A percentile compares a stretch with the other conserved stretches of the same genome.
phyloP scores from a whole-genome alignment of 2,329 filamentous ascomycete species.

The Colletotrichum zoysiae region DNA sequence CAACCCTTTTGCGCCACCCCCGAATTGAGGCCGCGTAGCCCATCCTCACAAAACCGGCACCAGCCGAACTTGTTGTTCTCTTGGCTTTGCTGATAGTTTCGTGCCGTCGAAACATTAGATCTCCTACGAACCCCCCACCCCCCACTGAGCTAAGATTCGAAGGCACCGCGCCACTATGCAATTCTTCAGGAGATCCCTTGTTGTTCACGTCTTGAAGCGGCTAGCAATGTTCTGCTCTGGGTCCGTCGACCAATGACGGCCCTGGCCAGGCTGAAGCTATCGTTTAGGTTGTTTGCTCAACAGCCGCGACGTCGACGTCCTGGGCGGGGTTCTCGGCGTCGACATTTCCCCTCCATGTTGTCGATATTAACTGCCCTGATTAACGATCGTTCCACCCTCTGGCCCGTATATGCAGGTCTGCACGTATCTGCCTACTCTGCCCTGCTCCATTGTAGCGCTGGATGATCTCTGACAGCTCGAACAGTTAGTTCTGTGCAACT shows the following conservation, averaged over 20 bases:
- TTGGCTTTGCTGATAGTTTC: neutral
- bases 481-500: neutral
- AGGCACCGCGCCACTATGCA: conserved; percentile 16
- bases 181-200: conserved; percentile 18
- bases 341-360: neutral
- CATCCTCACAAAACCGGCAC: neutral
- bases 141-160: neutral
- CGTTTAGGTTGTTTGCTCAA: conserved; percentile 28
- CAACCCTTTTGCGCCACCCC: neutral
- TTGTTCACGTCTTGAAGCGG: conserved; percentile 11
- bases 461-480: neutral
- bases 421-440: neutral
- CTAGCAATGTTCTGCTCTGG: conserved; percentile 21
- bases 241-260: conserved; percentile 20
- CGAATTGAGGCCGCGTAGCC: neutral
- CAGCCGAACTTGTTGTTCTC: neutral
- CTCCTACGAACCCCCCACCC: neutral
- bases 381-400: neutral
- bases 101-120: neutral
- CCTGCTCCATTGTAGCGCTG: neutral
- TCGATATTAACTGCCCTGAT: neutral
- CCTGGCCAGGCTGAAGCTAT: conserved; percentile 15
- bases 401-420: no score
- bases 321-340: neutral
- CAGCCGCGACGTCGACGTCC: conserved; percentile 7